Percentiles rank a stretch among this genome's conserved stretches.
Evolutionary conservation across 1,284 basidiomycete species (phyloP).

Genomic region (Calocybe gambosa): DNA sequence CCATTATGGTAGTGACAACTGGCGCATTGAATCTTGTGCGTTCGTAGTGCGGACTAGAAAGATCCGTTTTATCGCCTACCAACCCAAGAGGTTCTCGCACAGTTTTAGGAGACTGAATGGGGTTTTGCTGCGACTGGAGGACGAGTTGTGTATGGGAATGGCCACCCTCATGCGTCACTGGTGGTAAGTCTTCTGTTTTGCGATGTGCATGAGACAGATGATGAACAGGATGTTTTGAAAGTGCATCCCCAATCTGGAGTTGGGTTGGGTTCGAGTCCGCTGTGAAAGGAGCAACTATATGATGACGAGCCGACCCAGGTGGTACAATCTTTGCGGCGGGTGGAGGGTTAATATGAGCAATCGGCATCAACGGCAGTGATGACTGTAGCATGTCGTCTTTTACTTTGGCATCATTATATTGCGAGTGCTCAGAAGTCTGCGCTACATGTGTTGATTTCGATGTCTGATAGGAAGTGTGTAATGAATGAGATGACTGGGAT

Average conservation of each 20-base stretch:
- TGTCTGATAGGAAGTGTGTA: not conserved
- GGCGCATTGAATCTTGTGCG: not conserved
- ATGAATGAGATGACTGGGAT: not conserved
- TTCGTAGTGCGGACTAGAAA: not conserved
- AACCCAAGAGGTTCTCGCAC: not conserved
- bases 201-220: not conserved
- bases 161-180: not conserved
- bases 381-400: not conserved
- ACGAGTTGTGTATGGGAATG: not conserved
- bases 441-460: not conserved
- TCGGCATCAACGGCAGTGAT: not conserved
- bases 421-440: not conserved
- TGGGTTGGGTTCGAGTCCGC: too few relatives aligned
- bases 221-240: not conserved
- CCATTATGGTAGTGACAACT: not conserved
- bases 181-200: not conserved
- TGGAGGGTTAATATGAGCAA: not conserved
- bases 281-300: too few relatives aligned
- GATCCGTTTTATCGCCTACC: not conserved
- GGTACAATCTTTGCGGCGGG: not conserved
- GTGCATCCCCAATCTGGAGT: not conserved
- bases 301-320: too few relatives aligned
- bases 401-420: not conserved
- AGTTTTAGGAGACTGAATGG: not conserved
- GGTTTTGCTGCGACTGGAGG: not conserved